Evolutionary conservation across 129 eudicot species (phyloP).

Genomic region (Artemisia annua): DNA sequence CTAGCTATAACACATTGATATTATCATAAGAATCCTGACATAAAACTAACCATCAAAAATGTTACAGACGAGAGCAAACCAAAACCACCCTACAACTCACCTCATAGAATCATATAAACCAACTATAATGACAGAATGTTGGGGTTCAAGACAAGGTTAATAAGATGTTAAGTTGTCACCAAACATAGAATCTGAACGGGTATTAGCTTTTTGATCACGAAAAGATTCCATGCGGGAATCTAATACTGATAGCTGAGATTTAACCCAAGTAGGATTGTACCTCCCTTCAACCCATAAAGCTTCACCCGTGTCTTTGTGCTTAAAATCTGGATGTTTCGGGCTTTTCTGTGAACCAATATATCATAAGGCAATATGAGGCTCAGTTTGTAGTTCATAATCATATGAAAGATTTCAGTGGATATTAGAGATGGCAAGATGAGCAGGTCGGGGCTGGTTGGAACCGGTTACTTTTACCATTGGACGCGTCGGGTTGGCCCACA

Average conservation of each 20-base stretch:
- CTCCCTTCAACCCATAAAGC: conserved; percentile 92
- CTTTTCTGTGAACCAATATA: conserved; percentile 56
- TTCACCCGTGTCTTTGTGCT: conserved; percentile 99
- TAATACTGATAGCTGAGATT: conserved; percentile 75
- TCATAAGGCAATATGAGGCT: neutral
- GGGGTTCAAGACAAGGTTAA: conserved; percentile 4
- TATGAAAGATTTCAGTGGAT: neutral
- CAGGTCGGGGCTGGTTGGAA: neutral
- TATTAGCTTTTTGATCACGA: conserved; percentile 40
- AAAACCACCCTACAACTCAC: conserved; percentile 11
- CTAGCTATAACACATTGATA: neutral
- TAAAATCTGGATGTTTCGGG: conserved; percentile 92
- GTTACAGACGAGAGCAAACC: conserved; percentile 1
- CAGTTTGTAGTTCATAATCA: neutral
- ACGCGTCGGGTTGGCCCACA: neutral
- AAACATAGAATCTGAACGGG: conserved; percentile 45
- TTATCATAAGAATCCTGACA: neutral
- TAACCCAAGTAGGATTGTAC: conserved; percentile 84
- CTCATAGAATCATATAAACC: conserved; percentile 15
- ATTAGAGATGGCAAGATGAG: neutral
- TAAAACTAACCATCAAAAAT: conserved; percentile 14
- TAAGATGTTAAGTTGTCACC: conserved; percentile 35
- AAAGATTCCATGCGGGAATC: conserved; percentile 67
- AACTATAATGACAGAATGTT: neutral
- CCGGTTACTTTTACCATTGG: too few species aligned